Evolutionary conservation across 306 rosid genomes (phyloP).

Genomic region (Dicorynia guianensis): DNA sequence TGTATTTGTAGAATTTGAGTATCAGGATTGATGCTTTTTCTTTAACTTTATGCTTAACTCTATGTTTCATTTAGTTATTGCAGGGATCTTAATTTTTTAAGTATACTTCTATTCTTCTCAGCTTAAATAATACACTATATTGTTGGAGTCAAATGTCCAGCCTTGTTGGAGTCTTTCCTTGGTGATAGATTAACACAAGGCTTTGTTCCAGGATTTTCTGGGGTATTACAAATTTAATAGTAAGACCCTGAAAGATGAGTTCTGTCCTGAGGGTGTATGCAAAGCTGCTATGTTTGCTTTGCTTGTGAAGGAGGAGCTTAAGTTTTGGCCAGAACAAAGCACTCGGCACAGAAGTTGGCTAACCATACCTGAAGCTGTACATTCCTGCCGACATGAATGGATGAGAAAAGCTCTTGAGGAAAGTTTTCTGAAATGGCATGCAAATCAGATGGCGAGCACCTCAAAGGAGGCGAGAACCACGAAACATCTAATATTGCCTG

Average conservation of each 20-base stretch:
- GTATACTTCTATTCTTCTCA: neutral
- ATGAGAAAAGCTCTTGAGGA: constrained; percentile 49
- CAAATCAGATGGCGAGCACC: constrained; percentile 9
- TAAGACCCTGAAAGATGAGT: constrained; percentile 52
- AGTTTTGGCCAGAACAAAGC: constrained; percentile 53
- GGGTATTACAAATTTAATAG: constrained; percentile 52
- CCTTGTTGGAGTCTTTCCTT: neutral
- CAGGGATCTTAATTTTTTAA: neutral
- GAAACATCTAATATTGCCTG: constrained; percentile 24
- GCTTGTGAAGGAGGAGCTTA: constrained; percentile 55
- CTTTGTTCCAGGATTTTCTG: constrained; percentile 42
- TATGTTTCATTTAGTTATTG: neutral
- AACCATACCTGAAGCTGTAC: constrained; percentile 43
- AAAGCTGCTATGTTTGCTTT: constrained; percentile 53
- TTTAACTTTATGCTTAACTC: neutral
- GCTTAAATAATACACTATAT: neutral
- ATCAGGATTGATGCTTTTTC: neutral
- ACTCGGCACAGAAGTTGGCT: constrained; percentile 56
- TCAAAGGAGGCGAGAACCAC: constrained; percentile 1
- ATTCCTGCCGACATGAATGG: constrained; percentile 48
- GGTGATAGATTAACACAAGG: neutral
- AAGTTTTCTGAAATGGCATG: constrained; percentile 48
- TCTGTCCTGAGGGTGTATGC: constrained; percentile 49
- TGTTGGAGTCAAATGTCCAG: neutral
- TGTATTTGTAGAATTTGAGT: neutral